Base-by-base conservation (phyloP, 495 filamentous ascomycete species). In the Penicillium atrosanguineum region DNA sequence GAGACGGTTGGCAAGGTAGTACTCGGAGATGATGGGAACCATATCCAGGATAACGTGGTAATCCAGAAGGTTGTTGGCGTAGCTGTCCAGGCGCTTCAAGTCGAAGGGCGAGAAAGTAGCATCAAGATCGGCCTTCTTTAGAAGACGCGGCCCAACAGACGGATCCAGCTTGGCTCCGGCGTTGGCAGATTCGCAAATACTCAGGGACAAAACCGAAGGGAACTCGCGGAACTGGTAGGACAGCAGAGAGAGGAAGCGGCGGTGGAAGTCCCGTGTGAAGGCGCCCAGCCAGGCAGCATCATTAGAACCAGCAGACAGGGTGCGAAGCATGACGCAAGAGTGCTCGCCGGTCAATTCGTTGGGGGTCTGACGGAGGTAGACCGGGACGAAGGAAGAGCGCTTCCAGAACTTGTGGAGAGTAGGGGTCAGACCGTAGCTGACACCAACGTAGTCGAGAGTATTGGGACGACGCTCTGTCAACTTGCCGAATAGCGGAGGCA, bases 271-370 rank as follows among this genome's bases (percentile, higher is more conserved):
- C 44, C 83, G 83, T 7, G 93, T 79, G 62, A 92, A 99, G 8
- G 91, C 91, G 34, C 88, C 89, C 12, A 96, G 79, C 94, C 95
- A 97, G 59, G 77, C 79, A 42, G 74, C 78, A 57, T 96, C 90
- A 42, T 78, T 81, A 40, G 75, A 76, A 38, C 83, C 80, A 21
- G 75, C 73, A 29, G 75, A 71, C 21, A 85, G 74, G 6, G 88
- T 86, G 47, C 89, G 85, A 29, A 99, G 80, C 95, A 99, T 99
- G 31, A 99, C 92, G 67, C 91, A 96, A 0, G 93, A 92, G 62
- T 99, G 93, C 73, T 99, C 95, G 55, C 95, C 95, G 0, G 94
- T 99, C 23, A 99, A 79, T 43, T 97, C 90, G 63, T 97, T 97
- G 6, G 95, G 76, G 4, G 95, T 99, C 78, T 99, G 95, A 43